Base-by-base conservation (phyloP, 305 asterid genomes). In the Withania somnifera region DNA sequence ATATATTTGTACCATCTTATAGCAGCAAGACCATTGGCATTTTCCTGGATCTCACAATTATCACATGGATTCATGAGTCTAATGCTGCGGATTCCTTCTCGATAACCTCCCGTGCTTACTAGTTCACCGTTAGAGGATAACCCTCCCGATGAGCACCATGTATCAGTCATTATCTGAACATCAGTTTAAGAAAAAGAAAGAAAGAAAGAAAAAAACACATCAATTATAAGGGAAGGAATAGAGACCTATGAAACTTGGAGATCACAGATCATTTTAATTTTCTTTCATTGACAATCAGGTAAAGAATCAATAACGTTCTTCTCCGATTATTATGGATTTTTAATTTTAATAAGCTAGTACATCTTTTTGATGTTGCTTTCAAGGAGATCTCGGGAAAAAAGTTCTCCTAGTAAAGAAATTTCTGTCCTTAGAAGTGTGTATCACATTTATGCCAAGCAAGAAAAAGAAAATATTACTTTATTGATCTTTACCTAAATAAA, bases 141-240 rank as follows among this genome's bases (percentile, higher is more conserved):
- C 60, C 92, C 91, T 22, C 98, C 99, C 7, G 93, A 86, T 36
- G 99, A 94, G 87, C 99, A 96, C 98, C 99, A 96, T 45, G 97
- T 97, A 88, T 97, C 94, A 24, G 83, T 38, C 2, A 66, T 83
- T 51, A 94, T 0, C 98, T 93, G 8, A 42, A 19, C 42, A 78
- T 47, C 79, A 26, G 47, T 73, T 26, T 6, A 38, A 17, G 4
- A 22, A 19, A 40, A 30, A 32, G 5, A 4, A 36, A 36, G 5
- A 36, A 36, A 36, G 40, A 32, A n/a, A 52, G 56, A 15, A 40
- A n/a, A n/a, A n/a, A n/a, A n/a, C n/a, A n/a, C 28, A 45, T 9
- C 17, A 79, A 10, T 20, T 20, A 17, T 45, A 15, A 42, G 19
- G 26, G 15, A 30, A 40, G 19, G 15, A 34, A 79, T n/a, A 34